Evolutionary conservation across 1,139 yeast species (phyloP).

Genomic region (Geotrichum reessii): DNA sequence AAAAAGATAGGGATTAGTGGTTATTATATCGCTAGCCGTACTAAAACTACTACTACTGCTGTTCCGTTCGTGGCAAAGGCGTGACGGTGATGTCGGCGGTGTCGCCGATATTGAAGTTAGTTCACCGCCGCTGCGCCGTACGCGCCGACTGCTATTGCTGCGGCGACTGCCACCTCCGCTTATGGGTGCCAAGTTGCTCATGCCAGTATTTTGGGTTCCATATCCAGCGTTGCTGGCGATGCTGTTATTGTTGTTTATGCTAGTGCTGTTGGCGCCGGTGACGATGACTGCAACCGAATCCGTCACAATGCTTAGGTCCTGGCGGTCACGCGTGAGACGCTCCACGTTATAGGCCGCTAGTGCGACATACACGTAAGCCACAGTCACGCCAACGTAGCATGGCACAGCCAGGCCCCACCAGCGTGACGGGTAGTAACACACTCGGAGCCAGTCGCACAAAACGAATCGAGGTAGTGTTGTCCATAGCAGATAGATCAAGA

Average conservation of each 20-base stretch:
- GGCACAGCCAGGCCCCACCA: slow-evolving; percentile 87
- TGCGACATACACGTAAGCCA: slow-evolving; percentile 68
- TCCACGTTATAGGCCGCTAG: slow-evolving; percentile 70
- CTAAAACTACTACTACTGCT: neutral
- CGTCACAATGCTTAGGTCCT: slow-evolving; percentile 57
- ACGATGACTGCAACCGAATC: slow-evolving; percentile 62
- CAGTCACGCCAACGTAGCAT: slow-evolving; percentile 56
- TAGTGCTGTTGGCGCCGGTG: slow-evolving; percentile 19
- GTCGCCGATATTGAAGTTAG: slow-evolving; percentile 2
- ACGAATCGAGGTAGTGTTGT: slow-evolving; percentile 55
- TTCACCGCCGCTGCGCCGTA: neutral
- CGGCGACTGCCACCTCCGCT: neutral
- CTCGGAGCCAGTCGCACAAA: slow-evolving; percentile 46
- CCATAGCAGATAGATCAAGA: slow-evolving; percentile 61
- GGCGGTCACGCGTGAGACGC: slow-evolving; percentile 53
- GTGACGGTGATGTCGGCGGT: neutral
- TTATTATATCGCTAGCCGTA: neutral
- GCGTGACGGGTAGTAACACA: slow-evolving; percentile 73
- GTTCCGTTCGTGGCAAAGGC: neutral
- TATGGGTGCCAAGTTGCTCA: neutral
- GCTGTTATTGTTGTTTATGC: neutral
- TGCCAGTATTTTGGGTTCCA: neutral
- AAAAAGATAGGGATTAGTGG: slow-evolving; percentile 37
- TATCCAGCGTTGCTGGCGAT: neutral
- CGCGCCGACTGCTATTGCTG: neutral